Base-by-base conservation (phyloP, 306 rosid genomes). In the Notholithocarpus densiflorus region DNA sequence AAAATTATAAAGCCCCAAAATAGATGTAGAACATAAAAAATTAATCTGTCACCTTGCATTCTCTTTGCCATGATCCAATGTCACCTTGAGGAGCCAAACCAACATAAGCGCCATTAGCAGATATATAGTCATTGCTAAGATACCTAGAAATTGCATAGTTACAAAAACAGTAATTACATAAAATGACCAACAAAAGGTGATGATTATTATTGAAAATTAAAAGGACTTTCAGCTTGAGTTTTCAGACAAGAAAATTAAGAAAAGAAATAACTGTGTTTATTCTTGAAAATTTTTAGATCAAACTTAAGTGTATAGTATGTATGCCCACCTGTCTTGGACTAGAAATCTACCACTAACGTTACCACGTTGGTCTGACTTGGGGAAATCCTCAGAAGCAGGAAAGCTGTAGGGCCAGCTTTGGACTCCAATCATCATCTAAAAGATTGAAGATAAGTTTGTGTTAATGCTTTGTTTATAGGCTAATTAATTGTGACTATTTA, bases 371-470 rank as follows among this genome's bases (percentile, higher is more conserved):
- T 92, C 83, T 55, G 87, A 77, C 13, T 81, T 76, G 0, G 86
- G 85, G 48, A 87, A 92, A 73, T 92, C 98, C 43, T 81, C 82
- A 4, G 98, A 92, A 27, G 88, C 87, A 26, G 92, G 92, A 75
- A 92, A 95, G 81, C 45, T 83, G 45, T 92, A 92, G 2, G 98
- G 98, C 98, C 98, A 95, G 37, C 94, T 91, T 80, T 88, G 83
- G 66, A 89, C 95, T 82, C 90, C 98, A 68, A 65, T 65, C 66
- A 62, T 56, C 98, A 95, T 91, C 98, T 95, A 83, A 76, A 71
- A 53, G 21, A 72, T 18, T 31, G 11, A 57, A 10, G 53, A 48
- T 0, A 2, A 48, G 4, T 48, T 27, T 43, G 24, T 37, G 43
- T 8, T 59, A 24, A 69, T 24, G 80, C 74, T 14, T 64, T 18